A percentile compares a stretch with the other conserved stretches of the same genome.
Evolutionary conservation across 1,139 yeast genomes (phyloP).

Genomic region (Sugiyamaella neomexicana): DNA sequence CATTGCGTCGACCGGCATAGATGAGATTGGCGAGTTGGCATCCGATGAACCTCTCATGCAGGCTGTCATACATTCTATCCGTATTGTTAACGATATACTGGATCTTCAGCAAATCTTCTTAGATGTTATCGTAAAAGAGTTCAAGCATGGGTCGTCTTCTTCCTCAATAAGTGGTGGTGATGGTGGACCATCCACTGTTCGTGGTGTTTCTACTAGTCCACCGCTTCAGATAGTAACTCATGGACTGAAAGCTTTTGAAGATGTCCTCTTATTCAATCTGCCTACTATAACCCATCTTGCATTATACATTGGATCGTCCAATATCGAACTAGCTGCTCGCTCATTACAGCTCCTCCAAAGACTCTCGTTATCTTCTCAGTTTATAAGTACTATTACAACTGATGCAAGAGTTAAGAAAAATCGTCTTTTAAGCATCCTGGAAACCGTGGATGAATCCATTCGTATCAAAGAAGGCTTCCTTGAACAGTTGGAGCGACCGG

Average conservation of each 20-base stretch:
- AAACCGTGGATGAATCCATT: constrained; percentile 66
- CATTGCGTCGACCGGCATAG: constrained; percentile 58
- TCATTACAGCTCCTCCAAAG: constrained; percentile 57
- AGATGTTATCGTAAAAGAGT: constrained; percentile 33
- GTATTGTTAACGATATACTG: constrained; percentile 52
- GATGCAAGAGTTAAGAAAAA: constrained; percentile 51
- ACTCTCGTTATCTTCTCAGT: constrained; percentile 53
- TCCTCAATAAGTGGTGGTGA: neutral
- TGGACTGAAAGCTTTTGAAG: constrained; percentile 65
- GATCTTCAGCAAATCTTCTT: constrained; percentile 50
- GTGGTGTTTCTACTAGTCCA: constrained; percentile 2
- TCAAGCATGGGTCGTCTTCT: constrained; percentile 18
- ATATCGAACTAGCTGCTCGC: constrained; percentile 50
- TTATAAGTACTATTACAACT: constrained; percentile 38
- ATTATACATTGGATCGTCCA: constrained; percentile 62
- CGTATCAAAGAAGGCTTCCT: constrained; percentile 74
- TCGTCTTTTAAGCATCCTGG: constrained; percentile 69
- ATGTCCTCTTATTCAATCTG: constrained; percentile 66
- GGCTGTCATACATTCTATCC: constrained; percentile 43
- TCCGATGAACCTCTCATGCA: constrained; percentile 35
- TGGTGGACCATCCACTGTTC: neutral
- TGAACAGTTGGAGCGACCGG: constrained; percentile 60
- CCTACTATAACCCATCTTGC: constrained; percentile 70
- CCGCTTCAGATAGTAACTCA: constrained; percentile 51
- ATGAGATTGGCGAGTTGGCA: constrained; percentile 48